Evolutionary conservation across 768 basidiomycete genomes (phyloP), one percentile per base, ranked within the genome.

Genomic region (Neoboletus magnificus): DNA sequence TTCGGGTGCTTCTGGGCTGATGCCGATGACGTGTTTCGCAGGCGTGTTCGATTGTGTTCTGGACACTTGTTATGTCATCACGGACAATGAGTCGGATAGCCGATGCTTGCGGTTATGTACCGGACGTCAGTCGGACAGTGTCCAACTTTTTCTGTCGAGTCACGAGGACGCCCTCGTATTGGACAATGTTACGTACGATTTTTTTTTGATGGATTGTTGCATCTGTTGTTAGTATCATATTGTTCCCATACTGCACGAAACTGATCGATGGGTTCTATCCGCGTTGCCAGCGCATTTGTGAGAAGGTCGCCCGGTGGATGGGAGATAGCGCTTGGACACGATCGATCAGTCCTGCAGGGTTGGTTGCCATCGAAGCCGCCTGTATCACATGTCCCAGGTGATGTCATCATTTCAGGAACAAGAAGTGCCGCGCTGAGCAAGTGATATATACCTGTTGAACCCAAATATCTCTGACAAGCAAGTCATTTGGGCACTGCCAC

Each of bases 161-260:
- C 60, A 51, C 8, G 3, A 36, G 56, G 50, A 49, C 42, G 18
- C 18, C 12, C 52, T 39, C 32, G 40, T 35, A n/a, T 15, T 22
- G 46, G 39, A 50, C 25, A 18, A 18, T 46, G 25, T 56, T 56
- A 59, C 59, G 47, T 62, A 62, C 36, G 12, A 20, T 46, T 50
- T 40, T 62, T 46, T 50, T 40, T 62, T 62, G 60, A 46, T 50
- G 61, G 61, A 48, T 41, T 33, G 23, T 32, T n/a, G 37, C 4
- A 36, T 48, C 2, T 30, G 29, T 18, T 25, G 36, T 44, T n/a
- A 20, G 30, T 48, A 41, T 37, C 29, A 18, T 45, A 18, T 33
- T n/a, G 35, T 27, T 61, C 22, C 39, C 32, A 25, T 4, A 35
- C 12, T 18, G 23, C 39, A n/a, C 53, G 32, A 32, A 29, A 51